Base-by-base conservation (phyloP, 2,329 filamentous ascomycete genomes). In the Ceratocystis harringtonii region DNA sequence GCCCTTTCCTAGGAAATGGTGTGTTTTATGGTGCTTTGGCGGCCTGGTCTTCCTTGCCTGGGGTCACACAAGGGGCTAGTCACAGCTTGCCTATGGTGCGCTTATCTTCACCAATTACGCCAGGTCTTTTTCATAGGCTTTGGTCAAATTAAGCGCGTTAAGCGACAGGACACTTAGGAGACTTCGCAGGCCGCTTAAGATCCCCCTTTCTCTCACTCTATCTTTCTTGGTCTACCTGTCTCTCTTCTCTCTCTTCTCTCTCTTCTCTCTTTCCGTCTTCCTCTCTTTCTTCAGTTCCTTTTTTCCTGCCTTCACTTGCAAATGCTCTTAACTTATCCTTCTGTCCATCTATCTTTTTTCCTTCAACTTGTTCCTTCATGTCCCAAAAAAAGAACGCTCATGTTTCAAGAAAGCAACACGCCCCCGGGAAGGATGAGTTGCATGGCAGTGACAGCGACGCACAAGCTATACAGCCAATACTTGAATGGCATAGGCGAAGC, bases 391-490 rank as follows among this genome's bases (percentile, higher is more conserved):
- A 52, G 43, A 62, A 57, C 7, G 43, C 43, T n/a, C 12, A 58
- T 64, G 63, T 64, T 43, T 22, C 50, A 64, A 41, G 36, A 52
- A 28, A 41, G 15, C 19, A n/a, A 22, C n/a, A n/a, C 50, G 36
- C 30, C 52, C 32, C 55, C 48, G 32, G 28, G 45, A 41, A 64
- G 32, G 50, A 55, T 64, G 52, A 60, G 32, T 32, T 30, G 32
- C 32, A 55, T 58, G 52, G 57, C 63, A 60, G 63, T 60, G 63
- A 64, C 63, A 64, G 63, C 63, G 36, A 57, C 43, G 63, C 63
- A 64, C 63, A 64, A 58, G 52, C 63, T 25, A 36, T 57, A 57
- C 52, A 55, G 25, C 52, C 52, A 57, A 57, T 57, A 32, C 52
- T 25, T 57, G 28, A 8, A 57, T 17, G 25, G 52, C 52, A 57